These are phyloP conservation scores for Ceratobasidium sp. DNA, from an alignment of 1,284 basidiomycete genomes.

Conservation along the genomic window DNA sequence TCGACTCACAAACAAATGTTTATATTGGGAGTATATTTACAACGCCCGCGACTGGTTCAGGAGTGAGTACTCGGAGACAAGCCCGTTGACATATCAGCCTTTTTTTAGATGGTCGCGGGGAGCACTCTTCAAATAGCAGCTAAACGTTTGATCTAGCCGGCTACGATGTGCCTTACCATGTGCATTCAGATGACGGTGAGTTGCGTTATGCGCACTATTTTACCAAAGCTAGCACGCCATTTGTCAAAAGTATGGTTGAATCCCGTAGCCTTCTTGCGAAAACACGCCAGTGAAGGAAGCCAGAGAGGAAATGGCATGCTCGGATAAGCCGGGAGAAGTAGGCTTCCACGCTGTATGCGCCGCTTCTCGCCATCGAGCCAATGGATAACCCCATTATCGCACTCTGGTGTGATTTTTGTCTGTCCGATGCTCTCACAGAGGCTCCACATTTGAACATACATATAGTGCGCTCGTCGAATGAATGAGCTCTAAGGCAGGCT, in stretches of 20 bases:
- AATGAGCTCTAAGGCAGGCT: no score
- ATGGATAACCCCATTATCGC: background rate
- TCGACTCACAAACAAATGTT: no score
- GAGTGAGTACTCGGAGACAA: no score
- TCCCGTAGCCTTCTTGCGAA: background rate
- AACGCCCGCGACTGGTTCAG: no score
- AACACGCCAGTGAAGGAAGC: background rate
- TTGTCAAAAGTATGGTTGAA: constrained; percentile 10
- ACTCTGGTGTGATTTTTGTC: background rate
- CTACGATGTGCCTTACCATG: no score
- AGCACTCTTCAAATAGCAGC: no score
- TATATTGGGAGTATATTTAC: no score
- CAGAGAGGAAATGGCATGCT: constrained; percentile 15
- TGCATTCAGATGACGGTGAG: background rate
- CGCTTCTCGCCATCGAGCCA: constrained; percentile 14
- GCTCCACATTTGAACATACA: constrained; percentile 6
- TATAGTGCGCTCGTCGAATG: no score
- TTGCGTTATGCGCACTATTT: background rate
- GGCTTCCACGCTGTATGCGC: constrained; percentile 18
- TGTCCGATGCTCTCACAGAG: background rate
- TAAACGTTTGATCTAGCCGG: no score
- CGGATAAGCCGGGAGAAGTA: constrained; percentile 24
- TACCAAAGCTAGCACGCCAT: constrained; percentile 13
- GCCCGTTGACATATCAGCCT: no score
- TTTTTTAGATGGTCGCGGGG: no score